Evolutionary conservation across 768 basidiomycete species (phyloP).

Genomic region (Cyathus striatus): DNA sequence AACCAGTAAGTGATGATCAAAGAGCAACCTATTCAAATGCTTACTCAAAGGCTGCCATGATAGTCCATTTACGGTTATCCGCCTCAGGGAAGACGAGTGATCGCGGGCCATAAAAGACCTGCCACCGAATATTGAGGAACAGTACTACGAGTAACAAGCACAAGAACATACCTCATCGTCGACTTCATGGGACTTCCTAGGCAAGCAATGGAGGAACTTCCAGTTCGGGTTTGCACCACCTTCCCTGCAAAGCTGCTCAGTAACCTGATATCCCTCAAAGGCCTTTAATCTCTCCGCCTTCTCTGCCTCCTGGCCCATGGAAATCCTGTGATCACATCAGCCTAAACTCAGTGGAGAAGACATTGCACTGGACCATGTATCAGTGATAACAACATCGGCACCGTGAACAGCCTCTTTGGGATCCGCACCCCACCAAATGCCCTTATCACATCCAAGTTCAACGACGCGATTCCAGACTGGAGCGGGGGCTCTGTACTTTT

Average conservation of each 20-base stretch:
- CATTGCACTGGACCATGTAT: conserved; percentile 77
- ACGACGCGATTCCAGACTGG: conserved; percentile 80
- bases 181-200: conserved; percentile 89
- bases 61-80: conserved; percentile 97
- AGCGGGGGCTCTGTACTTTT: conserved; percentile 62
- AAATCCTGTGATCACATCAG: conserved; percentile 59
- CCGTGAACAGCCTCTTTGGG: conserved; percentile 84
- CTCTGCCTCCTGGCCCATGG: conserved; percentile 98
- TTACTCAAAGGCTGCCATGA: conserved; percentile 87
- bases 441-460: conserved; percentile 66
- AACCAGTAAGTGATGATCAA: neutral
- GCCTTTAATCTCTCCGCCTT: conserved; percentile 80
- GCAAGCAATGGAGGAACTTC: conserved; percentile 96
- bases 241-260: conserved; percentile 75
- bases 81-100: conserved; percentile 92
- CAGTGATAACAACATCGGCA: conserved; percentile 94
- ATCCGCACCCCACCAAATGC: conserved; percentile 69
- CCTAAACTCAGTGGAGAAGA: neutral
- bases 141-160: neutral
- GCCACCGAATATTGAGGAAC: conserved; percentile 1
- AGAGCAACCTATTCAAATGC: conserved; percentile 23
- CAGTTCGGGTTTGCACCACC: conserved; percentile 83
- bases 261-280: conserved; percentile 92
- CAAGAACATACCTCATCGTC: conserved; percentile 71
- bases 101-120: conserved; percentile 92